Conservation (phyloP, 192 early-diverging fungal species). For the Haplosporangium gracile region DNA sequence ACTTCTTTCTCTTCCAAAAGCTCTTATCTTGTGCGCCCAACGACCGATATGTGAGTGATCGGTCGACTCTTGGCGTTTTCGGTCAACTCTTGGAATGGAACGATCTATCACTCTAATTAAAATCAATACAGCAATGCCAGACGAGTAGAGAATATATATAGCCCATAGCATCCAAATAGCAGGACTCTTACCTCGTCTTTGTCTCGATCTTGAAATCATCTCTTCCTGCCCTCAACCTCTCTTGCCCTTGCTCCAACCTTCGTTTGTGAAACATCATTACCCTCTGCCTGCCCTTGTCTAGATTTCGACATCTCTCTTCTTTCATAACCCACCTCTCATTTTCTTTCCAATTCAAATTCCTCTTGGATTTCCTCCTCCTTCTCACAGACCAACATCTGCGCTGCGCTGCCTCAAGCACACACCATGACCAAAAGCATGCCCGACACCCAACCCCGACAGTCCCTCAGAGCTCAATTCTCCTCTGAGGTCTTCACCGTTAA, state of each 20-base stretch:
- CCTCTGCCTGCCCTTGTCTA: background rate
- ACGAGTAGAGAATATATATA: background rate
- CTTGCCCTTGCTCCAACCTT: background rate
- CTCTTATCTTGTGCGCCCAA: too few relatives aligned
- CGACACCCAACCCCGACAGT: conserved; percentile 2
- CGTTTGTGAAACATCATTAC: background rate
- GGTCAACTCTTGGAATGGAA: too few relatives aligned
- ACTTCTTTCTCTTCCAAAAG: too few relatives aligned
- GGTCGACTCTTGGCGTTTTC: too few relatives aligned
- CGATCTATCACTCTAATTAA: too few relatives aligned
- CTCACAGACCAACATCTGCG: background rate
- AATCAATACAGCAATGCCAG: too few relatives aligned
- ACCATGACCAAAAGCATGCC: background rate
- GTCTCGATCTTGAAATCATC: background rate
- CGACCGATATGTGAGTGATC: too few relatives aligned
- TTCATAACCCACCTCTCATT: background rate
- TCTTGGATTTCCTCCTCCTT: background rate
- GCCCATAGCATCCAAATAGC: background rate
- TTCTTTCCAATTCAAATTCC: background rate
- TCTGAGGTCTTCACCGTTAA: conserved; percentile 4
- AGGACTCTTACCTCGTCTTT: background rate
- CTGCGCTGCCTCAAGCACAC: background rate
- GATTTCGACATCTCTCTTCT: background rate
- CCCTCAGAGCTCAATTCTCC: conserved; percentile 7
- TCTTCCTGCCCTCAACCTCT: too few relatives aligned